Conservation (phyloP, 2,329 filamentous ascomycete species). For the Talaromyces sp. region DNA sequence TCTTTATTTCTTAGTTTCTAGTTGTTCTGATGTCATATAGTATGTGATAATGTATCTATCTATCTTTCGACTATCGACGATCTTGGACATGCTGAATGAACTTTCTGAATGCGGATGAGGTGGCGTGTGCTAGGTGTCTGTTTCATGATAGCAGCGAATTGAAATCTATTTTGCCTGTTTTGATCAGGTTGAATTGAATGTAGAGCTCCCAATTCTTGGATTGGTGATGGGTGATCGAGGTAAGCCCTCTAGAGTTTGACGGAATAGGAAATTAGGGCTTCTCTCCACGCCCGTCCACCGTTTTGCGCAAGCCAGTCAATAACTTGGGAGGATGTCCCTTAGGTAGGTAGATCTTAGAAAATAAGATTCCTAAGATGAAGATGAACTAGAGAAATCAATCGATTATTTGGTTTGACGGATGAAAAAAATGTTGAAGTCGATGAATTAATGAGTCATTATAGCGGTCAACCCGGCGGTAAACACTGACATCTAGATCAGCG, state of each 20-base stretch:
- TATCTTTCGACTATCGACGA: neutral
- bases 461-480: conserved; percentile 10
- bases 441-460: conserved; percentile 3
- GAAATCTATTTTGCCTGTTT: neutral
- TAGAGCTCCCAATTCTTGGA: neutral
- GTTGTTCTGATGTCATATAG: neutral
- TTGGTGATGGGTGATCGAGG: neutral
- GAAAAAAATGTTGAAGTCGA: neutral
- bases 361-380: neutral
- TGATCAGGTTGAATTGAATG: no score
- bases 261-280: conserved; percentile 6
- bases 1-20: neutral
- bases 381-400: neutral
- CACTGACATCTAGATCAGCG: neutral
- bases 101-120: neutral
- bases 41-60: neutral
- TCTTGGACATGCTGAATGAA: neutral
- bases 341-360: neutral
- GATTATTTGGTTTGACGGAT: neutral
- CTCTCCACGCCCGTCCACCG: neutral
- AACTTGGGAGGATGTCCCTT: neutral
- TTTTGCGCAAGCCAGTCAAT: neutral
- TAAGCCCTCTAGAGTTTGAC: neutral
- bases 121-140: neutral
- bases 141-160: neutral